Conservation (phyloP, 208 protist species). For the Trypanosoma scelopori region DNA sequence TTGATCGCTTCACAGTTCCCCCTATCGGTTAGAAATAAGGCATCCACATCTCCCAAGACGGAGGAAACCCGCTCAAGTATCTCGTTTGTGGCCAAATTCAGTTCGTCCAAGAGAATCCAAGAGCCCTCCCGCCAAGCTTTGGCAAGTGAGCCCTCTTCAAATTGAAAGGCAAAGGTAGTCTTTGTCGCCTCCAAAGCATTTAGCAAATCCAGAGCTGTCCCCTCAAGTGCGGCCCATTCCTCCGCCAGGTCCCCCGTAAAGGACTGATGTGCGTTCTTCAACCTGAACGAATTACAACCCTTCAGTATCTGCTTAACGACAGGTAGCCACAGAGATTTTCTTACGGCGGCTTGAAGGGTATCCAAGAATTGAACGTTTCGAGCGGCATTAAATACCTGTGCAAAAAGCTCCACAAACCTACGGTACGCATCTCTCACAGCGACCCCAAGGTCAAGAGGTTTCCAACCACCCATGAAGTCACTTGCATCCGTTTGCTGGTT, state of each 20-base stretch:
- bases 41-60: slow-evolving; percentile 93
- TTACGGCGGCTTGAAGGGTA: slow-evolving; percentile 56
- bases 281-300: slow-evolving; percentile 60
- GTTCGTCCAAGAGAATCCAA: slow-evolving; percentile 99
- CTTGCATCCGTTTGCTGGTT: slow-evolving; percentile 98
- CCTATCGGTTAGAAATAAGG: slow-evolving; percentile 84
- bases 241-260: slow-evolving; percentile 28
- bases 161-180: slow-evolving; percentile 96
- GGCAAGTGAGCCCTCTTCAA: slow-evolving; percentile 98
- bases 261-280: slow-evolving; percentile 45
- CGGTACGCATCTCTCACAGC: slow-evolving; percentile 67
- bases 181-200: slow-evolving; percentile 53
- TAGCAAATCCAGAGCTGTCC: slow-evolving; percentile 48
- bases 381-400: slow-evolving; percentile 89
- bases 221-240: slow-evolving; percentile 68
- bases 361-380: slow-evolving; percentile 83
- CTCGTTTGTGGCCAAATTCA: slow-evolving; percentile 99
- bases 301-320: slow-evolving; percentile 76
- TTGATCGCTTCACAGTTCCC: slow-evolving; percentile 56
- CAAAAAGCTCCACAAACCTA: slow-evolving; percentile 93
- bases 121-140: slow-evolving; percentile 96
- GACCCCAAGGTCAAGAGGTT: slow-evolving; percentile 95
- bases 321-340: slow-evolving; percentile 61
- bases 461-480: slow-evolving; percentile 99
- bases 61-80: slow-evolving; percentile 96